phyloP scores from a whole-genome alignment of 148 eudicot genomes.

The Hydrangea macrophylla region DNA sequence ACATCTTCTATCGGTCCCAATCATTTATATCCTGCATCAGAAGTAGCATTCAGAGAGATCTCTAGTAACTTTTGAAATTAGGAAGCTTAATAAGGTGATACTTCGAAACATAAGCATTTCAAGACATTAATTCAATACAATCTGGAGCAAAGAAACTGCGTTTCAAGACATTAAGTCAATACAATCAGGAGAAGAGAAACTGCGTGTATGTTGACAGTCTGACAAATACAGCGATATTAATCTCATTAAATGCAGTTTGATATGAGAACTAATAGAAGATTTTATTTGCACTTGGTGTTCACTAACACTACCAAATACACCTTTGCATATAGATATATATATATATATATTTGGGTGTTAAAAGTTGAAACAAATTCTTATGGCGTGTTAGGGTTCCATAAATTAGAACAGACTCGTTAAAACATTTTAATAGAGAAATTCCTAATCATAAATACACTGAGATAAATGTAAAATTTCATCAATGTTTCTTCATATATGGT shows the following conservation, averaged over 20 bases:
- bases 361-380: too few relatives aligned
- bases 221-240: background rate
- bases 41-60: conserved; percentile 4
- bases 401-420: too few relatives aligned
- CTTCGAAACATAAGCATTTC: background rate
- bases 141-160: background rate
- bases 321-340: too few relatives aligned
- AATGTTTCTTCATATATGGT: too few relatives aligned
- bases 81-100: background rate
- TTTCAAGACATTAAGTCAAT: background rate
- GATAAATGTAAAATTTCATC: too few relatives aligned
- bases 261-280: background rate
- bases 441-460: too few relatives aligned
- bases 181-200: background rate
- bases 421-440: too few relatives aligned
- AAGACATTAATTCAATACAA: background rate
- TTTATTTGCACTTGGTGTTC: background rate
- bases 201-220: too few relatives aligned
- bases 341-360: too few relatives aligned
- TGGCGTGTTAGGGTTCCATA: too few relatives aligned
- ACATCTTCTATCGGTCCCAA: conserved; percentile 2
- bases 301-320: background rate
- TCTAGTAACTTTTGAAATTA: background rate
- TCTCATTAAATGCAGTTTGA: background rate
- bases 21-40: conserved; percentile 9